Base-by-base conservation (phyloP, 352 stramenopile species). In the Pythium phragmitis region DNA sequence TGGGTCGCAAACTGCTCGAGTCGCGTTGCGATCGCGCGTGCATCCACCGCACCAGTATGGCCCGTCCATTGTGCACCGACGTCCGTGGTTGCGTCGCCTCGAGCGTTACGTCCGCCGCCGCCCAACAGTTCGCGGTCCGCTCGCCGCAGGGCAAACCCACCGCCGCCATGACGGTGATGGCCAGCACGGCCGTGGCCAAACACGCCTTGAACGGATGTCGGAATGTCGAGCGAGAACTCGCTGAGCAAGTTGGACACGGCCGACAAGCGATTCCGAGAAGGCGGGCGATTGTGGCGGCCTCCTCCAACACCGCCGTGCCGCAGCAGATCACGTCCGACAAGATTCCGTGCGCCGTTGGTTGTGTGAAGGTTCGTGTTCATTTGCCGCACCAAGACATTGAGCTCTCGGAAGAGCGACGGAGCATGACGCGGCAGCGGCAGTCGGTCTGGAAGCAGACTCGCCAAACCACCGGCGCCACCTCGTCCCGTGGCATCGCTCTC, bases 161-260 rank as follows among this genome's bases (percentile, higher is more conserved):
- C 67, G 7, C 56, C 52, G 37, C 68, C 67, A 37, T 69, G 14
- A 19, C 63, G 62, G 41, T 76, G 65, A 14, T 67, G 60, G 1
- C 34, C 57, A 14, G 47, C n/a, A 23, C 71, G 65, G 16, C 70
- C 46, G 17, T 76, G 65, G 4, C 62, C 67, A 33, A 80, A 69
- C 7, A 68, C 53, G 16, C 79, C 45, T 50, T 82, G 81, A 9
- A 72, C 77, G 8, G 34, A 39, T 9, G 70, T 74, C 8, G 83
- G 83, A 33, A 92, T 86, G 50, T 94, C 84, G 16, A 94, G 67
- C 7, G 86, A 92, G 59, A 94, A 92, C 39, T 94, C 86, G 34
- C 81, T 93, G 17, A 94, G 68, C 33, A 94, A 49, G 53, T 92
- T 91, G 0, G 84, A 91, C 6, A 92, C 75, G 13, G 83, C 71